Conservation (phyloP, 2,329 filamentous ascomycete species). For the Monosporascus ibericus region DNA sequence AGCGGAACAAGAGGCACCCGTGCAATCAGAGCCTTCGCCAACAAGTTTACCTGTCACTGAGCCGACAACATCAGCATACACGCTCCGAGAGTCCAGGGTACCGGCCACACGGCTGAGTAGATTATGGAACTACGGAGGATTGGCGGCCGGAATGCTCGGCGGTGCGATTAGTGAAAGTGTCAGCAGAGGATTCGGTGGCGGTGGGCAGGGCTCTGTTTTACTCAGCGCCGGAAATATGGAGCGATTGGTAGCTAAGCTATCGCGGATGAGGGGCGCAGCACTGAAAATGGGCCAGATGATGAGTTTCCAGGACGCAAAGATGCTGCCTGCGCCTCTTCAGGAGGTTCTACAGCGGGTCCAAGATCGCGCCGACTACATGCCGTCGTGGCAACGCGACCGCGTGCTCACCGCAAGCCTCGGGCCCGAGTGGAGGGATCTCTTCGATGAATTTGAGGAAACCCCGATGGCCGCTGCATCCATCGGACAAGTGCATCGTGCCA, state of each 20-base stretch:
- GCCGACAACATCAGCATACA: constrained; percentile 40
- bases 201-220: constrained; percentile 67
- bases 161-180: constrained; percentile 83
- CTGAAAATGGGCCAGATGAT: constrained; percentile 97
- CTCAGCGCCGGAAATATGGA: constrained; percentile 90
- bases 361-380: constrained; percentile 97
- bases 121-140: constrained; percentile 89
- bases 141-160: constrained; percentile 92
- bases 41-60: constrained; percentile 8
- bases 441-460: constrained; percentile 77
- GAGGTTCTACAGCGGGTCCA: constrained; percentile 90
- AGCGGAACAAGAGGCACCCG: constrained; percentile 14
- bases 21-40: constrained; percentile 3
- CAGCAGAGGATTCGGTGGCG: constrained; percentile 69
- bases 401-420: constrained; percentile 78
- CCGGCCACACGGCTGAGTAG: constrained; percentile 81
- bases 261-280: constrained; percentile 94
- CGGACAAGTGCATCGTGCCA: constrained; percentile 87
- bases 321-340: constrained; percentile 82
- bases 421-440: constrained; percentile 76
- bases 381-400: constrained; percentile 80
- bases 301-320: constrained; percentile 95
- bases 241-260: constrained; percentile 84
- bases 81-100: constrained; percentile 82
- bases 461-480: constrained; percentile 96